Evolutionary conservation across 805 yeast species (phyloP).

Genomic region (Candida piceae): DNA sequence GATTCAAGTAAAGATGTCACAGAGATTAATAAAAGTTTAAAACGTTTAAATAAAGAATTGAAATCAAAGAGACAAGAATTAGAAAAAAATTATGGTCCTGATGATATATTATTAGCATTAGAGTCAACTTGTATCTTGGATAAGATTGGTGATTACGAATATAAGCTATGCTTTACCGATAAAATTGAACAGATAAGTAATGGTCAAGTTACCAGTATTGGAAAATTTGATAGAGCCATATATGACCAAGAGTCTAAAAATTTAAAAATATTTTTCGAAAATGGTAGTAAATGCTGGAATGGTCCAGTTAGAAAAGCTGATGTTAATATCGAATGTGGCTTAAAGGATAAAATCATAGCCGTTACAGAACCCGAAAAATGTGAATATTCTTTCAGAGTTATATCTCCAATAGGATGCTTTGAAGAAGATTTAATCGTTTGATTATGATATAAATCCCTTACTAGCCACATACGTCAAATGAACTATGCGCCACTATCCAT

Average conservation of each 20-base stretch:
- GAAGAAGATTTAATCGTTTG: slow-evolving; percentile 10
- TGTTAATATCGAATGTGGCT: slow-evolving; percentile 65
- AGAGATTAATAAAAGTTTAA: slow-evolving; percentile 19
- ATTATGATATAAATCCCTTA: too few relatives aligned
- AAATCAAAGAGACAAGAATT: slow-evolving; percentile 8
- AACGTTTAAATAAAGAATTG: slow-evolving; percentile 14
- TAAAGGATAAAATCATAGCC: slow-evolving; percentile 44
- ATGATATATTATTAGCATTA: slow-evolving; percentile 59
- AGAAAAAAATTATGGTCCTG: slow-evolving; percentile 46
- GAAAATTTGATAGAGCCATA: slow-evolving; percentile 29
- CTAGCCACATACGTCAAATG: too few relatives aligned
- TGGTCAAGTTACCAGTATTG: slow-evolving; percentile 47
- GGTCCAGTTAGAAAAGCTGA: slow-evolving; percentile 79
- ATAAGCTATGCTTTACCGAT: slow-evolving; percentile 56
- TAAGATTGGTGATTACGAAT: slow-evolving; percentile 65
- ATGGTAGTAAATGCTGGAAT: slow-evolving; percentile 88
- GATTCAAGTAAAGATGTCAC: too few relatives aligned
- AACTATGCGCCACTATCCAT: too few relatives aligned
- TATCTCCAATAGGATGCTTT: slow-evolving; percentile 43
- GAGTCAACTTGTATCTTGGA: slow-evolving; percentile 37
- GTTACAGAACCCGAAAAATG: slow-evolving; percentile 91
- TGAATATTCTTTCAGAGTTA: slow-evolving; percentile 54
- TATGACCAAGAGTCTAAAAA: slow-evolving; percentile 9
- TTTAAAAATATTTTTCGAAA: slow-evolving; percentile 33
- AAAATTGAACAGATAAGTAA: slow-evolving; percentile 49